Percentiles rank a stretch among this genome's conserved stretches.
Evolutionary conservation across 2,329 filamentous ascomycete species (phyloP).

Genomic region (Hypoxylon sp.): DNA sequence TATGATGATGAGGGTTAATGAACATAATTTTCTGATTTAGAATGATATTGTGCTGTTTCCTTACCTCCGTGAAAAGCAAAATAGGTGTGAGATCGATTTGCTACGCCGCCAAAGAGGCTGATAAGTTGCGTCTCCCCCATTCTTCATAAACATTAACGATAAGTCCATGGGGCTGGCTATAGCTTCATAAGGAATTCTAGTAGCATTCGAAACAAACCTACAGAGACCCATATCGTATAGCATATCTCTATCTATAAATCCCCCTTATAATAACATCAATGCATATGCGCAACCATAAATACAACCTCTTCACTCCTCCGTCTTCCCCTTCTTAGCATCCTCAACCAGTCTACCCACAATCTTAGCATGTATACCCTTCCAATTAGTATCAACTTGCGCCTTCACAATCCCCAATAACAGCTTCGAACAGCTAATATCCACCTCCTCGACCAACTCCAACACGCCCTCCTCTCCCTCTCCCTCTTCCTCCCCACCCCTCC

Average conservation of each 20-base stretch:
- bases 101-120: not conserved
- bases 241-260: not conserved
- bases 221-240: not conserved
- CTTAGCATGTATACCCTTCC: constrained; percentile 64
- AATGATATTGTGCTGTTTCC: not conserved
- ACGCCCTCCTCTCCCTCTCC: constrained; percentile 38
- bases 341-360: constrained; percentile 58
- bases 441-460: constrained; percentile 63
- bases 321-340: constrained; percentile 41
- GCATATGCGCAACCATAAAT: not conserved
- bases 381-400: constrained; percentile 64
- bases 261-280: not conserved
- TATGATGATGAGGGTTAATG: not conserved
- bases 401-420: constrained; percentile 64
- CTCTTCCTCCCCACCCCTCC: constrained; percentile 51
- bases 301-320: not conserved
- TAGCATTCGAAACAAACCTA: not conserved
- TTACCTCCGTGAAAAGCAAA: not conserved
- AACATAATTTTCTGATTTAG: not conserved
- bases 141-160: not conserved
- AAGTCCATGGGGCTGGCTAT: not conserved
- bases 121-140: not conserved
- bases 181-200: not conserved
- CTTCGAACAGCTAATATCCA: constrained; percentile 64
- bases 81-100: not conserved